Conservation (phyloP, 768 basidiomycete genomes). For the Rhodotorula taiwanensis region DNA sequence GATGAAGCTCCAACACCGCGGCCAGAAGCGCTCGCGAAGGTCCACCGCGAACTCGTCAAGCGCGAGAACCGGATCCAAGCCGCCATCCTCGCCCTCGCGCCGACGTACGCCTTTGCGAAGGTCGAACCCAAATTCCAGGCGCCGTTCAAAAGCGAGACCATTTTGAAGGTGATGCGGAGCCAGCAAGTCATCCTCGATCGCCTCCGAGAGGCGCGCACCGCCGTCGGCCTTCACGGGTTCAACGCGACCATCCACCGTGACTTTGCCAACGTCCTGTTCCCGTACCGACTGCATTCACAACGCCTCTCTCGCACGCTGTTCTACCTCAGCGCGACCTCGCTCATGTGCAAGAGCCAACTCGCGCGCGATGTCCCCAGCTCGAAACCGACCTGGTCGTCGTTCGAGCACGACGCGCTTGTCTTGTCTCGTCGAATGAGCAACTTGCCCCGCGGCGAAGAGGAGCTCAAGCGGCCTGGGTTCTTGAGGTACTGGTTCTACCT, state of each 20-base stretch:
- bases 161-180: slow-evolving; percentile 24
- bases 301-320: slow-evolving; percentile 33
- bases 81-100: slow-evolving; percentile 29
- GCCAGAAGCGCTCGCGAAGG: slow-evolving; percentile 22
- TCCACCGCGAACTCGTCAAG: slow-evolving; percentile 24
- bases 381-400: slow-evolving; percentile 29
- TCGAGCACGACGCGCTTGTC: slow-evolving; percentile 36
- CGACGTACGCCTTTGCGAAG: slow-evolving; percentile 29
- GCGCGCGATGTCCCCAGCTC: slow-evolving; percentile 31
- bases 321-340: slow-evolving; percentile 30
- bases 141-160: slow-evolving; percentile 27
- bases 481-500: slow-evolving; percentile 37
- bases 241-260: slow-evolving; percentile 25
- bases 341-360: slow-evolving; percentile 31
- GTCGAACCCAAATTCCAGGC: slow-evolving; percentile 21
- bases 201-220: slow-evolving; percentile 22
- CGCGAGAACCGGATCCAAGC: slow-evolving; percentile 26
- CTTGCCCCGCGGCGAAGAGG: slow-evolving; percentile 26
- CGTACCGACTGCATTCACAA: slow-evolving; percentile 33
- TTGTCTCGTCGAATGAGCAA: slow-evolving; percentile 26
- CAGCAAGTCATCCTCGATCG: slow-evolving; percentile 35
- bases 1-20: slow-evolving; percentile 23
- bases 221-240: slow-evolving; percentile 30
- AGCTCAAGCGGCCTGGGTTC: slow-evolving; percentile 28
- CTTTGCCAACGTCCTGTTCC: slow-evolving; percentile 22